Base-by-base conservation (phyloP, 192 early-diverging fungal species). In the Podila clonocystis region DNA sequence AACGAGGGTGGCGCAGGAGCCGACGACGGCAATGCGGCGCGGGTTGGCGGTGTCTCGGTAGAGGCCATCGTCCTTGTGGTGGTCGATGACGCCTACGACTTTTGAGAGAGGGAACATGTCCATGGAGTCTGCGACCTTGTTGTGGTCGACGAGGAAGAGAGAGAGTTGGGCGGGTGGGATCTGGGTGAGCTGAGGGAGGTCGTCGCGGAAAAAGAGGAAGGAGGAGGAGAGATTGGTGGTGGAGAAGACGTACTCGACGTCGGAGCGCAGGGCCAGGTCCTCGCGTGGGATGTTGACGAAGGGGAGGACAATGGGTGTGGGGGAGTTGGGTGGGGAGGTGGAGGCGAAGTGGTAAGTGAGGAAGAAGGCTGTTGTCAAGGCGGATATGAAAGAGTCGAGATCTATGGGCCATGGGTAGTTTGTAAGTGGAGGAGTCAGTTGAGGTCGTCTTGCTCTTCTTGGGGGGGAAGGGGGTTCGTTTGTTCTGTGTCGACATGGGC, bases 101-200 rank as follows among this genome's bases (percentile, higher is more conserved):
- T 74, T 74, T 2, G 60, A 30, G 67, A 48, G 57, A 0, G 49
- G 50, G 57, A 78, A 30, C 12, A 70, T 58, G 20, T 62, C 22
- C 59, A 85, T 63, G 62, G 84, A 58, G 63, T 69, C 50, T 15
- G 82, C 57, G 66, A 94, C 69, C n/a, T 82, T 71, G 75, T 94
- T 94, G 62, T 94, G 93, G 63, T 94, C 93, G 9, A 90, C 84
- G 5, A 94, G 73, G 62, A 91, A 70, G 24, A 93, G 49, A 2
- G 79, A 66, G 12, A 82, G 57, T 33, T 67, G 62, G 31, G 69
- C 6, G n/a, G 67, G 62, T 64, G 67, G 45, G 15, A 33, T 13
- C 19, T 63, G 58, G 38, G 33, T 24, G 12, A 67, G 50, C 12
- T 66, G 24, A 9, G 70, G 50, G 19, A 91, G 67, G 13, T 85